Conservation (phyloP, 2,329 filamentous ascomycete genomes). For the Cryphonectria carpinicola region DNA sequence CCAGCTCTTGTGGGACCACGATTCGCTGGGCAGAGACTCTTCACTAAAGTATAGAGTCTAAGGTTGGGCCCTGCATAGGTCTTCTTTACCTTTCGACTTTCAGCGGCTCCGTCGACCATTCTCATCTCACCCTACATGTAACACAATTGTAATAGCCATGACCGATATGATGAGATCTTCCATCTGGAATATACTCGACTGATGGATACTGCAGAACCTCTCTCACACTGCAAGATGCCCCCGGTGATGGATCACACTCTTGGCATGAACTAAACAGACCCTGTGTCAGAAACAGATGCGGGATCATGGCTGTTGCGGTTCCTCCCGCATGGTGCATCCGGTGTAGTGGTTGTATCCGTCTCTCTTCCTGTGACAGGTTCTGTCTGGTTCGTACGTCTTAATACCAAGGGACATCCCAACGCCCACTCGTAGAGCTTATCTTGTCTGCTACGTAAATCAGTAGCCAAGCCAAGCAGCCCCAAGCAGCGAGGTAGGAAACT, state of each 20-base stretch:
- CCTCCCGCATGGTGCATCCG: conserved; percentile 10
- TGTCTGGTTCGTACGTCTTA: conserved; percentile 17
- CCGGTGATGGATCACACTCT: background rate
- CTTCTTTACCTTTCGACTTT: background rate
- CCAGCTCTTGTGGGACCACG: background rate
- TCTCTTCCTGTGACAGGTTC: conserved; percentile 23
- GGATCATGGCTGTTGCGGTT: conserved; percentile 9
- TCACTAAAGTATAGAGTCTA: background rate
- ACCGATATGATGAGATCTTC: no score
- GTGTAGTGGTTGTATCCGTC: background rate
- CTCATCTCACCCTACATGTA: background rate
- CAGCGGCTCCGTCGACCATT: background rate
- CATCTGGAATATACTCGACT: no score
- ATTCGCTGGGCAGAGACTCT: background rate
- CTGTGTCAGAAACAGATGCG: background rate
- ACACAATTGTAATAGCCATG: no score
- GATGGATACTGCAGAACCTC: no score
- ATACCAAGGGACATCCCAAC: conserved; percentile 6
- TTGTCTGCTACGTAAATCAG: background rate
- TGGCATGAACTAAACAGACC: background rate
- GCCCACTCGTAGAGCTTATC: background rate
- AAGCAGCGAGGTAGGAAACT: background rate
- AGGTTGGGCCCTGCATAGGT: background rate
- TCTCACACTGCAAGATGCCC: background rate
- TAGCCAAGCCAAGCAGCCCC: background rate